Base-by-base conservation (phyloP, 2,329 filamentous ascomycete species). In the Aspergillus sp. region DNA sequence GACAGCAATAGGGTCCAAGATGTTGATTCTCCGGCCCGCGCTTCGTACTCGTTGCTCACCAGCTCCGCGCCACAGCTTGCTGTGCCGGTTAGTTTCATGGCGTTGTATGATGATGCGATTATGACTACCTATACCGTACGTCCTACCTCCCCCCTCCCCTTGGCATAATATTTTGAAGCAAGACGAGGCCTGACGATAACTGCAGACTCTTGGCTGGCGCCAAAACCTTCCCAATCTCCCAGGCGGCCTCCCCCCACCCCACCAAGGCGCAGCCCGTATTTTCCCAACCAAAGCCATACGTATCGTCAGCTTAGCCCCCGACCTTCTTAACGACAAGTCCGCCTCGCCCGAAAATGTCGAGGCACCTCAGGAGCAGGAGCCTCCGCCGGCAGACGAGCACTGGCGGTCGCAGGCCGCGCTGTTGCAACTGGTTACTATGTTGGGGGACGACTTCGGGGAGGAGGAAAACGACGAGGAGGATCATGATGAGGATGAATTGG, bases 71-170 rank as follows among this genome's bases (percentile, higher is more conserved):
- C 63, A 1, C 66, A 65, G 49, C 57, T 72, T n/a, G 56, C 64
- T 0, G 65, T 70, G 0, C 72, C 72, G 0, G 66, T 74, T 28
- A 72, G 68, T 48, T 74, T 72, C 55, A 74, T 75, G 72, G 65
- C 59, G 0, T 45, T 74, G 6, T 73, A 65, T 43, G 71, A 74
- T 43, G 72, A 75, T 56, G 70, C 69, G 34, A 66, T 75, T 44
- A 71, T 74, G 66, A 65, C 62, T 28, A 74, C 71, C 3, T 74
- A 67, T 48, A 69, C 68, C 4, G 65, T 65, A 54, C 45, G 59
- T 58, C 19, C 19, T 19, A 19, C 19, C 19, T 19, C 19, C 19
- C 19, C 19, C 19, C 19, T 19, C 19, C 19, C 19, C 19, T 2
- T 19, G 19, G 19, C 19, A 19, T 19, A 1, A 19, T 19, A 19